phyloP scores from a whole-genome alignment of 441 rosid species.

The Aleurites moluccanus region DNA sequence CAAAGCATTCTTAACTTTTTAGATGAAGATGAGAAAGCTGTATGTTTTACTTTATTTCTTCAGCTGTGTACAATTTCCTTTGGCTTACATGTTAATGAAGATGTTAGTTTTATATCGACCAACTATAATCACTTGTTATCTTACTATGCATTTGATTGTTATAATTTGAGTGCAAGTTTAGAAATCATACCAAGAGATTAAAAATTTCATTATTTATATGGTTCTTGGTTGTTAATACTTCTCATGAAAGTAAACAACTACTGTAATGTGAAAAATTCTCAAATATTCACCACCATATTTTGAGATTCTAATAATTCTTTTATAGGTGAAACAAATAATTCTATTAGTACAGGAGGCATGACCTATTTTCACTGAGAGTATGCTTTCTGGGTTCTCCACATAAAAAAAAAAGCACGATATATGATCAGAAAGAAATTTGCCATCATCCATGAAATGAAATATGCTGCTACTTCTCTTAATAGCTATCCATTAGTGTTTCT shows the following conservation, averaged over 20 bases:
- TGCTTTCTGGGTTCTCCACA: not conserved
- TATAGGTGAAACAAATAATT: not conserved
- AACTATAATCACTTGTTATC: not conserved
- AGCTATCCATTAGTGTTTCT: not conserved
- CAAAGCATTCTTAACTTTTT: constrained; percentile 81
- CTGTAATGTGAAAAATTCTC: not conserved
- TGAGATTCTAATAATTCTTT: not conserved
- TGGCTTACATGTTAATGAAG: not conserved
- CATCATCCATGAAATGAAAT: not conserved
- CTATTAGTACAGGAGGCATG: not conserved
- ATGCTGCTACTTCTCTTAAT: not conserved
- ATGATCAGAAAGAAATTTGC: not conserved
- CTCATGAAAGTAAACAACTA: not conserved
- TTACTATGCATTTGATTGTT: not conserved
- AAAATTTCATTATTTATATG: not conserved
- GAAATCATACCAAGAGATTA: not conserved
- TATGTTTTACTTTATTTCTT: constrained; percentile 32
- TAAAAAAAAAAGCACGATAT: too few species aligned
- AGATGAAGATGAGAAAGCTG: constrained; percentile 94
- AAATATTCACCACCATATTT: not conserved
- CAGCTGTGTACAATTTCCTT: not conserved
- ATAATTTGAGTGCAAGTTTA: not conserved
- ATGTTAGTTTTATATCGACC: not conserved
- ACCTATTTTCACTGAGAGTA: not conserved
- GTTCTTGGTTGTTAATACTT: not conserved